These are phyloP conservation scores for Warburgia ugandensis DNA, from an alignment of 164 flowering plant species.

Conservation along the genomic window DNA sequence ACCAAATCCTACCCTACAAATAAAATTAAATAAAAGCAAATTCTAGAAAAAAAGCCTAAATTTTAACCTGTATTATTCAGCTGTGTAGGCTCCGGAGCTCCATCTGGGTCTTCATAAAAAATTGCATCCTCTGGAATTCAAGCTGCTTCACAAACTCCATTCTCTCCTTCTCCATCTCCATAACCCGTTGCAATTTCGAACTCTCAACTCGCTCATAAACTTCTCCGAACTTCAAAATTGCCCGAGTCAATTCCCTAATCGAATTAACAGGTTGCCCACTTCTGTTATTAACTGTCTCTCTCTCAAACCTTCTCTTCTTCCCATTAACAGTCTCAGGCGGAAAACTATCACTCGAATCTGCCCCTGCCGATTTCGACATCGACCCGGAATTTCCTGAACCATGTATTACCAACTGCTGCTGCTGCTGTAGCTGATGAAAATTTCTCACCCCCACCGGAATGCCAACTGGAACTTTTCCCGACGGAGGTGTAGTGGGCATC, in stretches of 20 bases:
- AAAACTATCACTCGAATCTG: slow-evolving; percentile 41
- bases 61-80: too few species aligned
- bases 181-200: slow-evolving; percentile 59
- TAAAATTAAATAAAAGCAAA: too few species aligned
- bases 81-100: slow-evolving; percentile 31
- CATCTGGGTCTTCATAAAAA: slow-evolving; percentile 72
- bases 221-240: slow-evolving; percentile 65
- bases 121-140: slow-evolving; percentile 92
- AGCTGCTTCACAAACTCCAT: slow-evolving; percentile 77
- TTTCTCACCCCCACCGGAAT: slow-evolving; percentile 11
- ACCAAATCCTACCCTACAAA: too few species aligned
- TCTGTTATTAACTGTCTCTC: too few species aligned
- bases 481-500: slow-evolving; percentile 2
- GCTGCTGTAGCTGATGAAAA: slow-evolving; percentile 47
- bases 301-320: slow-evolving; percentile 25
- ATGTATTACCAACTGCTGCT: too few species aligned
- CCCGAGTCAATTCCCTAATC: slow-evolving; percentile 48
- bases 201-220: slow-evolving; percentile 77
- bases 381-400: slow-evolving; percentile 17
- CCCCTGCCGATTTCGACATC: too few species aligned
- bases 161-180: slow-evolving; percentile 93
- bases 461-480: slow-evolving; percentile 1
- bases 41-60: too few species aligned
- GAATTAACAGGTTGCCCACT: slow-evolving; percentile 29
- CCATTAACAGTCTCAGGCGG: slow-evolving; percentile 23